Base-by-base conservation (phyloP, 2,329 filamentous ascomycete species). In the Fusarium vanettenii region DNA sequence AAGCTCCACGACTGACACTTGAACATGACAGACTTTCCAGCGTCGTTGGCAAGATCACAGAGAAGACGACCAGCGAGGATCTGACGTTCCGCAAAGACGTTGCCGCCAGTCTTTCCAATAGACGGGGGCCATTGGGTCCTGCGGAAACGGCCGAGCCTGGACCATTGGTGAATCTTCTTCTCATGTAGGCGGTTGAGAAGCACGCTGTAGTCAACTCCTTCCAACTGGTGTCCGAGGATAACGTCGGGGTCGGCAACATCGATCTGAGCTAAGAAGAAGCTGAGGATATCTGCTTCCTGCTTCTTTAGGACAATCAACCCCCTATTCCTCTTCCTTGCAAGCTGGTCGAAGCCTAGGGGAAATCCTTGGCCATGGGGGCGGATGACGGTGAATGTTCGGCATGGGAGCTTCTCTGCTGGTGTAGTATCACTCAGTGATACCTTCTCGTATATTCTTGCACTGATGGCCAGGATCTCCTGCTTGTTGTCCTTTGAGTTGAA, bases 1-100 rank as follows among this genome's bases (percentile, higher is more conserved):
- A 99, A 88, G 82, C 94, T 98, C 97, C 97, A 99, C 4, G 95
- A 97, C 83, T 98, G 96, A 82, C 97, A 99, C 85, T 97, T 98
- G 78, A 90, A 92, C 96, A 98, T 98, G 75, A 95, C 90, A 13
- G 96, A 98, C 86, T 98, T 98, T 82, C 97, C 97, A 80, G 97
- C 94, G 78, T 99, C 97, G 81, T 99, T 99, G 67, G 93, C 95
- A 69, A 98, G 87, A 85, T 99, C 97, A 82, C 97, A 98, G 66
- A 98, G 89, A 70, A 99, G 86, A 77, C 97, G 92, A 45, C 97
- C 97, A 71, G 95, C 91, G 75, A 98, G 93, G 66, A 99, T 84
- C 80, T 98, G 94, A 69, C 96, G 92, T 82, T 99, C 97, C 2
- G 94, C 94, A 81, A 98, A 98, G 81, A 98, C 97, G 79, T 94